phyloP scores from a whole-genome alignment of 495 filamentous ascomycete genomes.

The Lepraria neglecta region DNA sequence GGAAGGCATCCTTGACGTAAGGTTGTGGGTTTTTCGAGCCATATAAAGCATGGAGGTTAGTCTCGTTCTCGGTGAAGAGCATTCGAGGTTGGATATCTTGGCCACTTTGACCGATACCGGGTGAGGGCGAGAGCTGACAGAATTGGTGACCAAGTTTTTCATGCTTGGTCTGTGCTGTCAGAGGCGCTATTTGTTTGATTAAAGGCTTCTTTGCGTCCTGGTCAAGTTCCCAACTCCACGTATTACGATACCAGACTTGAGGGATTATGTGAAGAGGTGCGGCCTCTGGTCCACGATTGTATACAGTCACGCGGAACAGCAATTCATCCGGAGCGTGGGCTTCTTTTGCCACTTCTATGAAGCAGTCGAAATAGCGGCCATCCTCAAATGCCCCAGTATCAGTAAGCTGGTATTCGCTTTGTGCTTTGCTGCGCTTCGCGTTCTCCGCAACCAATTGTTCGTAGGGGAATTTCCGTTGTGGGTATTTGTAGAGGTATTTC shows the following conservation, averaged over 20 bases:
- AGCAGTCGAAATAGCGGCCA: conserved; percentile 91
- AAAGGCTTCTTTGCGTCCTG: conserved; percentile 64
- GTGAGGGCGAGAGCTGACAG: conserved; percentile 81
- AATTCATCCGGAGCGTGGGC: conserved; percentile 81
- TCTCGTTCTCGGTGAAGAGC: conserved; percentile 94
- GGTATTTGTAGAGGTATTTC: conserved; percentile 98
- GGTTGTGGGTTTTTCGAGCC: conserved; percentile 66
- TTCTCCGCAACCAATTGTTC: conserved; percentile 80
- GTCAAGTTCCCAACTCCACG: conserved; percentile 87
- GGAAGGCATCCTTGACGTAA: conserved; percentile 94
- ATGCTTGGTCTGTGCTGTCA: conserved; percentile 67
- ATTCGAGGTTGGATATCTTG: conserved; percentile 76
- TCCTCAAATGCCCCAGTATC: conserved; percentile 92
- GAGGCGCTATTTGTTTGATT: conserved; percentile 56
- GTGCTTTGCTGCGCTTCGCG: conserved; percentile 61
- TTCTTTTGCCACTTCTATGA: conserved; percentile 94
- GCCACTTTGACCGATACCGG: conserved; percentile 67
- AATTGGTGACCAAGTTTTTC: conserved; percentile 73
- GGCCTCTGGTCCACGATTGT: conserved; percentile 86
- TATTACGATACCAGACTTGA: conserved; percentile 95
- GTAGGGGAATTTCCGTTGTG: conserved; percentile 86
- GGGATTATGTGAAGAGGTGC: conserved; percentile 90
- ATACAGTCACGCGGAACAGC: conserved; percentile 89
- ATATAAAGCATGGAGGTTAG: conserved; percentile 74
- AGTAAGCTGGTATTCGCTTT: conserved; percentile 83